Base-by-base conservation (phyloP, 148 eudicot species). In the Spergularia marina region DNA sequence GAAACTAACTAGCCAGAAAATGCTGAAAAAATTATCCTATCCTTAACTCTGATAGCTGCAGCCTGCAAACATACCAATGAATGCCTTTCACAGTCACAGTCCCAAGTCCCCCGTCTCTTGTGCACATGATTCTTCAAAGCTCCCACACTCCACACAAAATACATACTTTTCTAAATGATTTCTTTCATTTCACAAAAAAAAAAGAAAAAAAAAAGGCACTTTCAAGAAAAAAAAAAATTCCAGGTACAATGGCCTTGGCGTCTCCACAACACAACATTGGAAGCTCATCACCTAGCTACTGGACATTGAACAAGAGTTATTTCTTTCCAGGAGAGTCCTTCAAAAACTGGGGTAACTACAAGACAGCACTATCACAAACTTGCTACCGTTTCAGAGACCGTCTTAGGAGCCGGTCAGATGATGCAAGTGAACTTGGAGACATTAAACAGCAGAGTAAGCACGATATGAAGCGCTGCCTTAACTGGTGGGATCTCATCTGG, bases 401-500 rank as follows among this genome's bases (percentile, higher is more conserved):
- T 7, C 82, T 92, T 41, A 5, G 79, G 2, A 79, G 81, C 76
- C 85, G 96, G 13, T 90, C 98, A 17, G 58, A 70, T 10, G 97
- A 87, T 25, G 74, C 81, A 63, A 76, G 63, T 2, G 96, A 92
- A 88, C 78, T 88, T 11, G 85, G 71, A 15, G 81, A 84, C 11
- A 70, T 89, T 40, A 76, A 86, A 7, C 80, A 72, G 55, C 88
- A 77, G 52, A 90, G 91, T 80, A 85, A 85, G 62, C 82, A 88
- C 73, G 77, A 84, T 69, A 89, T 92, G 93, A 90, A 92, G 36
- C 77, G 85, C 2, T 80, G 84, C 78, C 85, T 90, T 7, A 90
- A 53, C 60, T 92, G 96, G 98, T 93, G 96, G 96, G 98, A 91
- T 70, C 80, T 91, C 34, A 90, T 70, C 57, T 93, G 98, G 96